These are phyloP conservation scores for Ophiocordyceps unilateralis DNA, from an alignment of 2,329 filamentous ascomycete species.

Conservation along the genomic window DNA sequence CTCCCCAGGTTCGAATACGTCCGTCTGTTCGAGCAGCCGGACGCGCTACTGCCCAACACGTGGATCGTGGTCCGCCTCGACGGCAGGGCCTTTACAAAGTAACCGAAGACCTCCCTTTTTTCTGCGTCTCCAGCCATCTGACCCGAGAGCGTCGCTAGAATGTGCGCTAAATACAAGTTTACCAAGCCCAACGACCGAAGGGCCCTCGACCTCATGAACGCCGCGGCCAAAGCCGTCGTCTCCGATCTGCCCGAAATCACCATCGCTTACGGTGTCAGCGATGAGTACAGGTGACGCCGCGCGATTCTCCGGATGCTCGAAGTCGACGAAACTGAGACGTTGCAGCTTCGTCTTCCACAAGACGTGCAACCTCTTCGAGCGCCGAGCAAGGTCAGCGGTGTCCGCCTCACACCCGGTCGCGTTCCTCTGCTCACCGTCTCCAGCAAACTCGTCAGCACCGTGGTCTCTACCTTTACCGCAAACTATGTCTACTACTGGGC, in stretches of 20 bases:
- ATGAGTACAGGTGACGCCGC: conserved; percentile 59
- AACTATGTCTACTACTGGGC: conserved; percentile 78
- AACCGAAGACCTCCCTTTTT: conserved; percentile 6
- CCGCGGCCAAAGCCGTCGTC: conserved; percentile 71
- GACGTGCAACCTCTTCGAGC: conserved; percentile 65
- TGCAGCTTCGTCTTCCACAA: conserved; percentile 77
- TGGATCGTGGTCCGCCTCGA: conserved; percentile 94
- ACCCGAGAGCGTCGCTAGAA: conserved; percentile 25
- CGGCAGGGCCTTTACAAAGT: conserved; percentile 91
- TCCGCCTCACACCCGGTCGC: neutral
- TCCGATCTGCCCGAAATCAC: conserved; percentile 69
- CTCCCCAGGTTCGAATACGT: conserved; percentile 75
- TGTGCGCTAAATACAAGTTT: conserved; percentile 71
- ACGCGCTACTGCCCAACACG: conserved; percentile 70
- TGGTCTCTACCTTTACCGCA: conserved; percentile 85
- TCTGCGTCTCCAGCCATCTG: neutral
- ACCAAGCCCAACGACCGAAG: conserved; percentile 82
- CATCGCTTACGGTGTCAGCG: conserved; percentile 83
- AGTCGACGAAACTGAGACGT: conserved; percentile 1
- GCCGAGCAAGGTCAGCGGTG: conserved; percentile 51
- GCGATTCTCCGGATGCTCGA: neutral
- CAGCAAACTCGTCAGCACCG: conserved; percentile 79
- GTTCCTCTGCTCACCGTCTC: neutral
- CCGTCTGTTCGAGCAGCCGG: conserved; percentile 69
- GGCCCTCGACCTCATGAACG: conserved; percentile 88